Evolutionary conservation across 768 basidiomycete genomes (phyloP), one percentile per base, ranked within the genome.

Genomic region (Psilocybe cubensis): DNA sequence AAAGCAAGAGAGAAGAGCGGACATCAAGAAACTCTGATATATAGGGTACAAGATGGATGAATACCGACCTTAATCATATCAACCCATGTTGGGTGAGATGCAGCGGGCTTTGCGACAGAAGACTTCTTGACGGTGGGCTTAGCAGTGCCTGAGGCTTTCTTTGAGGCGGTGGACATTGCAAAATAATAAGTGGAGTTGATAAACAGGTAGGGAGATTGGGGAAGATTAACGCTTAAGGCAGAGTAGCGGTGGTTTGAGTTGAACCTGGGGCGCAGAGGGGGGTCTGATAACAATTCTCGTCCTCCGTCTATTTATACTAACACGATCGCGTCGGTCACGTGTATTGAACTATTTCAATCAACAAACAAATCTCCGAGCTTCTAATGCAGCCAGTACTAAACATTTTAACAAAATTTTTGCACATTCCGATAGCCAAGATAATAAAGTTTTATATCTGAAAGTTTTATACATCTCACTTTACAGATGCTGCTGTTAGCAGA

Each of bases 21-120:
- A 2, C 18, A 41, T 35, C 28, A 38, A 46, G 35, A 23, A n/a
- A n/a, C n/a, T 14, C 23, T 45, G 21, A 25, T 28, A 43, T 10
- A 47, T 56, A 33, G 28, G 21, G 9, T 20, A 27, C 4, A 61
- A 21, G 25, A 48, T 44, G 51, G 68, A 48, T 59, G 44, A 46
- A 43, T 49, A 61, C 79, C 69, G 65, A 89, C 89, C 81, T 90
- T 91, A 72, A 92, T 91, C 89, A 92, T 92, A 54, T 91, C 85
- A 45, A 82, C 72, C 85, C 86, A 88, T 56, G 80, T 70, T 11
- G 87, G 86, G 64, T 87, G 86, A 40, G 81, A 70, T 46, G 77
- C 64, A 18, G 77, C 70, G 31, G 75, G 63, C 73, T 82, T 85
- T 69, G 81, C 71, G 24, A 62, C 63, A 78, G 78, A 68, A 31